Evolutionary conservation across 169 alveolate species (phyloP).

Genomic region (Eimeria falciformis): DNA sequence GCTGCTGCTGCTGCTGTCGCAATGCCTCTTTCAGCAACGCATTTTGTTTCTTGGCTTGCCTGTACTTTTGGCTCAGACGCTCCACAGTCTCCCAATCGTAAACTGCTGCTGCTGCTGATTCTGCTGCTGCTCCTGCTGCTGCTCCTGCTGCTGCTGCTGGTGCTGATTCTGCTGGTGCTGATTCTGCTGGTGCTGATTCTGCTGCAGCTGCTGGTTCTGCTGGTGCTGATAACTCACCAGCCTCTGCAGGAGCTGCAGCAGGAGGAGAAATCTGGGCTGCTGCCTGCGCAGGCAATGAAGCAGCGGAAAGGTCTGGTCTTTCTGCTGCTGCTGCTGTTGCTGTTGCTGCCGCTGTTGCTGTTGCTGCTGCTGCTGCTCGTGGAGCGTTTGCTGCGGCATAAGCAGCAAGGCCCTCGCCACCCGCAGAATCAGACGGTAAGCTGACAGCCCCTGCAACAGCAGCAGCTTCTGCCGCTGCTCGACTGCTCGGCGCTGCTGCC

Average conservation of each 20-base stretch:
- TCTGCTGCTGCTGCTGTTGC: background rate
- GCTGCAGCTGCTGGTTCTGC: no score
- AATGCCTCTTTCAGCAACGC: conserved; percentile 49
- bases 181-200: no score
- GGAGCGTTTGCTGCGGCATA: no score
- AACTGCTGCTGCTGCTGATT: background rate
- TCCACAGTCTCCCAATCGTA: conserved; percentile 54
- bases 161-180: background rate
- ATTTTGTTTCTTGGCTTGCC: conserved; percentile 40
- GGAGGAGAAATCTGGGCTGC: no score
- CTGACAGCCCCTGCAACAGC: background rate
- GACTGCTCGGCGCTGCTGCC: background rate
- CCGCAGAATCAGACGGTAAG: background rate
- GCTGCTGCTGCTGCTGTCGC: conserved; percentile 56
- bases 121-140: conserved; percentile 13
- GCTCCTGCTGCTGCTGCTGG: background rate
- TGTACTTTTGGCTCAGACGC: conserved; percentile 51
- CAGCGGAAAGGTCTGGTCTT: no score
- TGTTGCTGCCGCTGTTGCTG: conserved; percentile 1
- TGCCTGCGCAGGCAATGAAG: no score
- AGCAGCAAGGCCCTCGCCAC: background rate
- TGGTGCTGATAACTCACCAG: no score
- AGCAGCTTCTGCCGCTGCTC: background rate
- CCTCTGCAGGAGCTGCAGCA: no score
- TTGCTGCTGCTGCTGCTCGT: background rate